A percentile compares a stretch with the other conserved stretches of the same genome.
Evolutionary conservation across 1,139 yeast species (phyloP).

Genomic region (Hyphopichia khmerensis): DNA sequence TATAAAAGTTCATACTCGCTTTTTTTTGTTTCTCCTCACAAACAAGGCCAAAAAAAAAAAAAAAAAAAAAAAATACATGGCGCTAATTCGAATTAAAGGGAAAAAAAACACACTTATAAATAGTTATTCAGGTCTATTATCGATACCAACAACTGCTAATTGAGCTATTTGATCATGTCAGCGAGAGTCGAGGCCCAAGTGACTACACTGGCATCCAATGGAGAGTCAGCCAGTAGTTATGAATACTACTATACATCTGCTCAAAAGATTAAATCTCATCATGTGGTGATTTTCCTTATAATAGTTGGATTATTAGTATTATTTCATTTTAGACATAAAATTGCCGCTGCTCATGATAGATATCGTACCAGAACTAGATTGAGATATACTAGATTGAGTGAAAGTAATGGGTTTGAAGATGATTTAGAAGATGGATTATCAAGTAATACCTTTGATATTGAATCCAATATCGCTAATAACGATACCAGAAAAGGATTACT

Average conservation of each 20-base stretch:
- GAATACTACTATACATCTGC: neutral
- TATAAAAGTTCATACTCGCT: neutral
- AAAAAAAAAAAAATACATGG: too few species aligned
- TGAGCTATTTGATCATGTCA: neutral
- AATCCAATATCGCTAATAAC: slow-evolving; percentile 37
- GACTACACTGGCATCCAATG: neutral
- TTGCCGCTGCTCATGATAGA: slow-evolving; percentile 23
- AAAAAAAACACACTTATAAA: neutral
- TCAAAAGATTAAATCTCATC: slow-evolving; percentile 7
- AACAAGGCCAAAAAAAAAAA: too few species aligned
- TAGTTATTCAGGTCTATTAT: neutral
- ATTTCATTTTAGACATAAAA: slow-evolving; percentile 25
- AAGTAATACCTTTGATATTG: slow-evolving; percentile 59
- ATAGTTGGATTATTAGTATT: slow-evolving; percentile 12
- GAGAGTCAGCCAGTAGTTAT: neutral
- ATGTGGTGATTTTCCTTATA: slow-evolving; percentile 9
- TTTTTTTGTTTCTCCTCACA: neutral
- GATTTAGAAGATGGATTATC: slow-evolving; percentile 68
- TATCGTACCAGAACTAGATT: slow-evolving; percentile 23
- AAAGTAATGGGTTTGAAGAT: slow-evolving; percentile 41
- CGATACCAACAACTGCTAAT: neutral
- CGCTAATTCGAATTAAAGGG: neutral
- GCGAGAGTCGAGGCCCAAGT: neutral
- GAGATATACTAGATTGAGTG: slow-evolving; percentile 14
- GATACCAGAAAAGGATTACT: slow-evolving; percentile 67